phyloP scores from a whole-genome alignment of 129 eudicot species.

The Chrysanthemum makinoi region DNA sequence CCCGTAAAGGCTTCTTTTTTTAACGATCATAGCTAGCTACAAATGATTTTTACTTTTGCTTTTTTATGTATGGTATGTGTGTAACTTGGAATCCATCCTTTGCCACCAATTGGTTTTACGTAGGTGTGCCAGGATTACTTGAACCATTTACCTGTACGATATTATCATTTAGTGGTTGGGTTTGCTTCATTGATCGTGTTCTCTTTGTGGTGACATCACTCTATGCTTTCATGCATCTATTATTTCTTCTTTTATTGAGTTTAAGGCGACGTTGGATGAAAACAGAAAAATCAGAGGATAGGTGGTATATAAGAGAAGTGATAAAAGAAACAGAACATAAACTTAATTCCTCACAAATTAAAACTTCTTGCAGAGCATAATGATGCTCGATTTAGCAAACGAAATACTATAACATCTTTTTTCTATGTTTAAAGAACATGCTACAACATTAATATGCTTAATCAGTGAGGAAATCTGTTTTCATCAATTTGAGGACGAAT shows the following conservation, averaged over 20 bases:
- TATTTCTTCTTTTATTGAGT: too few species aligned
- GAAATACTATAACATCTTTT: too few species aligned
- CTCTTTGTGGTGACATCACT: not conserved
- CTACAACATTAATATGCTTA: too few species aligned
- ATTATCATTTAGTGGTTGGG: constrained; percentile 1
- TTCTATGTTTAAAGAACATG: too few species aligned
- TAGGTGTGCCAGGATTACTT: constrained; percentile 22
- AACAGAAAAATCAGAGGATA: too few species aligned
- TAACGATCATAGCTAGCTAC: not conserved
- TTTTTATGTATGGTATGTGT: not conserved
- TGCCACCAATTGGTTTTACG: constrained; percentile 25
- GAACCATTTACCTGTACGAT: constrained; percentile 9
- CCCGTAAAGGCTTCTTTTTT: constrained; percentile 19
- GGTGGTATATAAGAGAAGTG: too few species aligned
- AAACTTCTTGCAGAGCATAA: not conserved
- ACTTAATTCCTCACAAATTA: too few species aligned
- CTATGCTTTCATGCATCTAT: not conserved
- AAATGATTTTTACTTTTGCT: not conserved
- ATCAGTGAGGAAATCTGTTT: too few species aligned
- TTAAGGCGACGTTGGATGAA: too few species aligned
- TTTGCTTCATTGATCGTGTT: not conserved
- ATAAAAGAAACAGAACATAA: too few species aligned
- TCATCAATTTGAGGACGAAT: too few species aligned
- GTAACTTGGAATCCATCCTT: constrained; percentile 9
- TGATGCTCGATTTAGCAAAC: too few species aligned